Conservation (phyloP, 2,329 filamentous ascomycete species). For the Cladosporium halotolerans region DNA sequence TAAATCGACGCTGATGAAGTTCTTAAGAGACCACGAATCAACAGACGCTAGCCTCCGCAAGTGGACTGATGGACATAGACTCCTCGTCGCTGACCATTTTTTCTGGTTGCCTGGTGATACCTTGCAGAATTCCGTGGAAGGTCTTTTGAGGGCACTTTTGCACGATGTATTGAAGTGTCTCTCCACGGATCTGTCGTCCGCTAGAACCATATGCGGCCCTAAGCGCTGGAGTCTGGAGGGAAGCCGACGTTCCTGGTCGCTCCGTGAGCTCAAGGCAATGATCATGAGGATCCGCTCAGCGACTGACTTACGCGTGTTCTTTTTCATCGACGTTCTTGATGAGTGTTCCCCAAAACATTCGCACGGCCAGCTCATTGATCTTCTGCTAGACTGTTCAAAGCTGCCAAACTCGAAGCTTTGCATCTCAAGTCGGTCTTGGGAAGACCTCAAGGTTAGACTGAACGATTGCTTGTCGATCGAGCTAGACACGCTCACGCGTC, state of each 20-base stretch:
- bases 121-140: background rate
- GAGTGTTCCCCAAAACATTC: background rate
- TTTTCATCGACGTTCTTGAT: background rate
- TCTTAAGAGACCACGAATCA: background rate
- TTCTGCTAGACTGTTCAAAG: background rate
- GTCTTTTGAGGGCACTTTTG: background rate
- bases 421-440: background rate
- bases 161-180: background rate
- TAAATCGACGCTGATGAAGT: conserved; percentile 14
- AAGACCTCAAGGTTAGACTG: background rate
- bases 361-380: background rate
- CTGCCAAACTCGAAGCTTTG: background rate
- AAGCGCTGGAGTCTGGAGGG: background rate
- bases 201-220: background rate
- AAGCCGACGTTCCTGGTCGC: background rate
- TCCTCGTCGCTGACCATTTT: background rate
- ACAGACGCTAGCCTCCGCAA: background rate
- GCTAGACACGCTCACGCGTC: background rate
- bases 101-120: background rate
- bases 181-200: background rate
- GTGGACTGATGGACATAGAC: background rate
- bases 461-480: too few relatives aligned
- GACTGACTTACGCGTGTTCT: background rate
- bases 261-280: background rate
- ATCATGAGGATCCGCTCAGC: background rate